Conservation (phyloP, 768 basidiomycete genomes). For the Mrakia frigida region DNA sequence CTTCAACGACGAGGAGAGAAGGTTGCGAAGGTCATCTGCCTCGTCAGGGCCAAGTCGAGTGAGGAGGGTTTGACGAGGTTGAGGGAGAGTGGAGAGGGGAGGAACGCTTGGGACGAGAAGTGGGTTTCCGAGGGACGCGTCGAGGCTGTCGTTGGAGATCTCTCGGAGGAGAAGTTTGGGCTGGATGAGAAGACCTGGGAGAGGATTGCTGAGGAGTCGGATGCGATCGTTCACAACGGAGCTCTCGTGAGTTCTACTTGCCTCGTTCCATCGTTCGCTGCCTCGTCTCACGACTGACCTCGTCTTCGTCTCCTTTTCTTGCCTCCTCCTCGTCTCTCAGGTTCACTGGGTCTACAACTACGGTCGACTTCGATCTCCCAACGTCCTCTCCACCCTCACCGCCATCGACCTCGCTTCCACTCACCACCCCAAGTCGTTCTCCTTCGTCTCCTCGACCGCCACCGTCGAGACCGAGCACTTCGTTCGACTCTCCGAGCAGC, state of each 20-base stretch:
- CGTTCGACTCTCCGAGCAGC: constrained; percentile 73
- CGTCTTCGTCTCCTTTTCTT: background rate
- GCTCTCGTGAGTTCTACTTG: constrained; percentile 66
- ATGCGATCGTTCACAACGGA: constrained; percentile 88
- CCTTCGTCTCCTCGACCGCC: constrained; percentile 95
- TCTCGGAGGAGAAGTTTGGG: constrained; percentile 70
- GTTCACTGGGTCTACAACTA: constrained; percentile 99
- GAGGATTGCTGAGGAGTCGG: constrained; percentile 62
- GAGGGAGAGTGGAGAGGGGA: constrained; percentile 64
- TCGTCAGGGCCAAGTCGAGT: constrained; percentile 68
- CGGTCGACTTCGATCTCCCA: constrained; percentile 80
- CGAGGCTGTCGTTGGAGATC: constrained; percentile 78
- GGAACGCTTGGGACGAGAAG: constrained; percentile 79
- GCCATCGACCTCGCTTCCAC: constrained; percentile 65
- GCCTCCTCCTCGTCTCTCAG: constrained; percentile 49
- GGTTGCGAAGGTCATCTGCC: constrained; percentile 82
- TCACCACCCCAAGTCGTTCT: constrained; percentile 67
- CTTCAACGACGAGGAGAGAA: constrained; percentile 53
- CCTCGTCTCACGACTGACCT: background rate
- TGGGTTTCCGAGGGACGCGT: constrained; percentile 68
- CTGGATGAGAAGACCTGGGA: constrained; percentile 61
- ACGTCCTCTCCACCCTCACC: constrained; percentile 86
- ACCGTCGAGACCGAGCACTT: constrained; percentile 88
- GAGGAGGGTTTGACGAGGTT: constrained; percentile 65
- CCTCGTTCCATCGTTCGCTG: background rate